Conservation (phyloP, 371 early-diverging fungal genomes). For the Actinomortierella ambigua region DNA sequence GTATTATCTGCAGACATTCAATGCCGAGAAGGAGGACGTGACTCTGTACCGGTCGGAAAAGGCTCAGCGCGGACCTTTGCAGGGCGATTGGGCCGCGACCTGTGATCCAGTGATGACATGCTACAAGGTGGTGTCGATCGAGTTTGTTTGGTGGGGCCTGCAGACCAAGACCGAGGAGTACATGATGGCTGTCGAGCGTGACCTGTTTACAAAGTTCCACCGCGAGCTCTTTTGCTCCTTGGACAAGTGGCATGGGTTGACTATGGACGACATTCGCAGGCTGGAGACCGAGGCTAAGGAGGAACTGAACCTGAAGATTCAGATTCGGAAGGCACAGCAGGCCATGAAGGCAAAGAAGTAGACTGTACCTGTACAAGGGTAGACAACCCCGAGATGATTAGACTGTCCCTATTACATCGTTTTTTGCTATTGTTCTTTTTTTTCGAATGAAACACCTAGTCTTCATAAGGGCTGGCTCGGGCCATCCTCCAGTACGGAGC, state of each 20-base stretch:
- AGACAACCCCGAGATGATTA: too few relatives aligned
- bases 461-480: too few relatives aligned
- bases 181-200: constrained; percentile 35
- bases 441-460: too few relatives aligned
- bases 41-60: constrained; percentile 64
- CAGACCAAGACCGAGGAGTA: constrained; percentile 65
- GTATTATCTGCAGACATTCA: constrained; percentile 51
- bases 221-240: constrained; percentile 76
- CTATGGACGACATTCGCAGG: constrained; percentile 68
- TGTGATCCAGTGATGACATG: constrained; percentile 79
- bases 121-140: constrained; percentile 77
- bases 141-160: constrained; percentile 76
- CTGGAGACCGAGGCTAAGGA: constrained; percentile 67
- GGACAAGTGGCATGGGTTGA: constrained; percentile 76
- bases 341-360: too few relatives aligned
- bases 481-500: too few relatives aligned
- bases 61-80: constrained; percentile 73
- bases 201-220: constrained; percentile 54
- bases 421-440: too few relatives aligned
- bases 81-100: constrained; percentile 53
- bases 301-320: constrained; percentile 52
- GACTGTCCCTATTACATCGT: too few relatives aligned
- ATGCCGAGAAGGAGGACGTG: constrained; percentile 67
- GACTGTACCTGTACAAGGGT: too few relatives aligned
- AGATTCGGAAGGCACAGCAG: too few relatives aligned